Evolutionary conservation across 2,329 filamentous ascomycete species (phyloP).

Genomic region (Arthrobotrys sinensis): DNA sequence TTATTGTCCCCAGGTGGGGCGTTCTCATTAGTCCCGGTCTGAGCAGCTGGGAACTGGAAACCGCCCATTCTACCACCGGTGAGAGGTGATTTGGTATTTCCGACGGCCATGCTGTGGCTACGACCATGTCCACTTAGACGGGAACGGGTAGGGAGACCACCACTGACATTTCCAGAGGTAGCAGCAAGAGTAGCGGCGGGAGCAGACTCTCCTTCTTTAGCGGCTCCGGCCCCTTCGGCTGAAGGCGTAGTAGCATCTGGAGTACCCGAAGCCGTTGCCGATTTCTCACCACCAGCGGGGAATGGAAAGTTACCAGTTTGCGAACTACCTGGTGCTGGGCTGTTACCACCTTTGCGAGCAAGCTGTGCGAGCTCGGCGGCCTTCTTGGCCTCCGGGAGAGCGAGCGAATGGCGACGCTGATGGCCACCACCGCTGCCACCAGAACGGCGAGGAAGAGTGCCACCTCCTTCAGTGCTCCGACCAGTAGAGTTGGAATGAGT

Average conservation of each 20-base stretch:
- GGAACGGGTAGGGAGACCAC: slow-evolving; percentile 70
- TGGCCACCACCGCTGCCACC: slow-evolving; percentile 83
- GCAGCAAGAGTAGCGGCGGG: slow-evolving; percentile 45
- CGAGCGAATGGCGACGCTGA: slow-evolving; percentile 92
- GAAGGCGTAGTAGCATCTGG: slow-evolving; percentile 61
- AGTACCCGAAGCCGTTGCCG: slow-evolving; percentile 72
- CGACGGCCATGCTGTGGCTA: slow-evolving; percentile 91
- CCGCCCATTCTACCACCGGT: slow-evolving; percentile 77
- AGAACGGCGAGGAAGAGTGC: slow-evolving; percentile 64
- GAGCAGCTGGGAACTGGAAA: slow-evolving; percentile 77
- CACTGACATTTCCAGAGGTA: slow-evolving; percentile 50
- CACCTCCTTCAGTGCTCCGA: slow-evolving; percentile 60
- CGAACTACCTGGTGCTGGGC: slow-evolving; percentile 74
- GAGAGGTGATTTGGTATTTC: slow-evolving; percentile 69
- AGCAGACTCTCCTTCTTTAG: slow-evolving; percentile 52
- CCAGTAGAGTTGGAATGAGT: slow-evolving; percentile 62
- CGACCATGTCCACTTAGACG: slow-evolving; percentile 77
- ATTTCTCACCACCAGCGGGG: slow-evolving; percentile 77
- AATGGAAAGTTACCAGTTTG: slow-evolving; percentile 82
- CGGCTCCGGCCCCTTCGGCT: slow-evolving; percentile 64
- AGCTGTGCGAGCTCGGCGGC: slow-evolving; percentile 91
- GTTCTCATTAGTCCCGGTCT: slow-evolving; percentile 71
- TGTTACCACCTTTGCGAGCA: slow-evolving; percentile 81
- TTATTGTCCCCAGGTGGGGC: slow-evolving; percentile 67
- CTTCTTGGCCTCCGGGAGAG: slow-evolving; percentile 95